phyloP scores from a whole-genome alignment of 345 rosid genomes.

The Raphanus sativus region DNA sequence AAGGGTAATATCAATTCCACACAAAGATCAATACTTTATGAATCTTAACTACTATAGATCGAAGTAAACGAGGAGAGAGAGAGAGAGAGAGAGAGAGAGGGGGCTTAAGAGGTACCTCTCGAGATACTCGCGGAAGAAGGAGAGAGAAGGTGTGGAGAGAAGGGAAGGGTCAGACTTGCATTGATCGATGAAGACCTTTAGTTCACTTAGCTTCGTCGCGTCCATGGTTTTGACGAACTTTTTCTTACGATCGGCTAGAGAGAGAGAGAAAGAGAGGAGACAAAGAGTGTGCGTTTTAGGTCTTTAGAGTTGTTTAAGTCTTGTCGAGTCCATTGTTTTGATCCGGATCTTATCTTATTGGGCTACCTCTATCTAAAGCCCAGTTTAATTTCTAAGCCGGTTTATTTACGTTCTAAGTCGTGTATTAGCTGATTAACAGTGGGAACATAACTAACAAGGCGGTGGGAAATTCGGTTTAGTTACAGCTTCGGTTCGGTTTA shows the following conservation, averaged over 20 bases:
- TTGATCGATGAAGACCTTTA: constrained; percentile 67
- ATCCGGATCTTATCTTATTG: background rate
- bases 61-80: constrained; percentile 2
- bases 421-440: too few relatives aligned
- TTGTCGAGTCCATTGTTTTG: background rate
- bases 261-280: background rate
- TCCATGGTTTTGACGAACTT: constrained; percentile 20
- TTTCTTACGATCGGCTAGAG: constrained; percentile 26
- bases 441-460: too few relatives aligned
- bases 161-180: constrained; percentile 83
- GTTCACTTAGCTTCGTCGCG: constrained; percentile 49
- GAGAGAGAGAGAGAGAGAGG: background rate
- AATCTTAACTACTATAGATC: constrained; percentile 21
- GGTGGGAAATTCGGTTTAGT: too few relatives aligned
- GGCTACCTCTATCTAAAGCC: background rate
- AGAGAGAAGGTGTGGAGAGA: constrained; percentile 72
- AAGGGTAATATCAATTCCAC: background rate
- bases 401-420: too few relatives aligned
- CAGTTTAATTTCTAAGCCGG: background rate
- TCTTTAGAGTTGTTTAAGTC: background rate
- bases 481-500: too few relatives aligned
- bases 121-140: constrained; percentile 95
- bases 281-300: background rate
- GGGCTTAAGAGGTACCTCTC: constrained; percentile 50
- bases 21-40: constrained; percentile 8